Evolutionary conservation across 2,329 filamentous ascomycete genomes (phyloP).

Genomic region (Colletotrichum sidae): DNA sequence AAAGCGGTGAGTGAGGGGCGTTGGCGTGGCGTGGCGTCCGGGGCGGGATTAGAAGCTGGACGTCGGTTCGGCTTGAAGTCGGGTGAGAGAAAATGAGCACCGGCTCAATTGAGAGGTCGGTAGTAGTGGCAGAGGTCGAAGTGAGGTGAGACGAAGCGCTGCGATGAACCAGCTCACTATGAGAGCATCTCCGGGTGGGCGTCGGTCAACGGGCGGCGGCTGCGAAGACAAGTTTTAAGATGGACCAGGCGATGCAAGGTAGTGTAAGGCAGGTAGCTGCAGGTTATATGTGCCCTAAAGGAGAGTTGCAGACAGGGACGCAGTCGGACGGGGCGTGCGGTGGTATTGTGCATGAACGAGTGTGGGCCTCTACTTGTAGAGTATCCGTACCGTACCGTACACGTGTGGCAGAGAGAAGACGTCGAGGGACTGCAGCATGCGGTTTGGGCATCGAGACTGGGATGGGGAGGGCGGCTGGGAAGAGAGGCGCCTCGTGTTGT

Average conservation of each 20-base stretch:
- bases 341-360: conserved; percentile 49
- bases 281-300: conserved; percentile 45
- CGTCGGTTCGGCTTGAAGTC: conserved; percentile 1
- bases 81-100: neutral
- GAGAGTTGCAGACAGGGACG: conserved; percentile 43
- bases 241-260: conserved; percentile 34
- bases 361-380: conserved; percentile 40
- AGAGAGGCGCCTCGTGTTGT: conserved; percentile 19
- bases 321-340: conserved; percentile 36
- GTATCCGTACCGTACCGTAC: neutral
- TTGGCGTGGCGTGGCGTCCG: conserved; percentile 16
- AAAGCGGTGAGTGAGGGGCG: conserved; percentile 31
- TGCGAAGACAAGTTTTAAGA: conserved; percentile 15
- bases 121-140: conserved; percentile 14
- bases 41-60: conserved; percentile 18
- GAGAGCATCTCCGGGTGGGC: conserved; percentile 27
- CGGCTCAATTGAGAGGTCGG: conserved; percentile 7
- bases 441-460: conserved; percentile 26
- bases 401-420: too few relatives aligned
- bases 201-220: conserved; percentile 21
- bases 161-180: conserved; percentile 17
- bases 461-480: conserved; percentile 16
- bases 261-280: conserved; percentile 36
- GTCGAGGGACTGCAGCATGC: neutral
- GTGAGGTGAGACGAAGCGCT: conserved; percentile 21